Conservation (phyloP, 1,284 basidiomycete genomes). For the Pascua sp. region DNA sequence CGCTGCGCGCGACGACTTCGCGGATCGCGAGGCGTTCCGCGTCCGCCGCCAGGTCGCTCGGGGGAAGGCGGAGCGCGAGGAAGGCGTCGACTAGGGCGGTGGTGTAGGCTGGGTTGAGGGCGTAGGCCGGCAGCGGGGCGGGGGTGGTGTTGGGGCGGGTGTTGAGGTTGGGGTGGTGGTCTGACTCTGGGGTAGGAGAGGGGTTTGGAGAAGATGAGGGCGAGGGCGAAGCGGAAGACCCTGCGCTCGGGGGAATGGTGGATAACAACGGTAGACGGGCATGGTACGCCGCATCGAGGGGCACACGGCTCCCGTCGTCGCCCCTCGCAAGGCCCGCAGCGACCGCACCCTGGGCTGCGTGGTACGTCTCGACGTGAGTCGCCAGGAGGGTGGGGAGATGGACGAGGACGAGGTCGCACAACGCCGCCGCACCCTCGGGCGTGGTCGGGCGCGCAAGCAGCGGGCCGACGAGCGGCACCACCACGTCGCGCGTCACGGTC, state of each 20-base stretch:
- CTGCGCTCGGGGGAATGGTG: background rate
- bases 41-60: slow-evolving; percentile 38
- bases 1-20: slow-evolving; percentile 49
- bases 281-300: slow-evolving; percentile 27
- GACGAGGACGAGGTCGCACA: slow-evolving; percentile 27
- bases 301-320: no score
- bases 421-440: background rate
- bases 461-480: slow-evolving; percentile 22
- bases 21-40: slow-evolving; percentile 46
- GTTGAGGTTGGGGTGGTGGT: background rate
- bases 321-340: background rate
- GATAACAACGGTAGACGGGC: slow-evolving; percentile 30
- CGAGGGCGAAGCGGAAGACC: slow-evolving; percentile 4
- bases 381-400: slow-evolving; percentile 27
- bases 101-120: slow-evolving; percentile 42
- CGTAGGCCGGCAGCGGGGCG: slow-evolving; percentile 10
- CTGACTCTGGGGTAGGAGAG: background rate
- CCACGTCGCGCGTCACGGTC: slow-evolving; percentile 7
- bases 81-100: slow-evolving; percentile 44
- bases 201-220: background rate
- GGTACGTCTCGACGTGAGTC: slow-evolving; percentile 29
- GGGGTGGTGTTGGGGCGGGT: background rate
- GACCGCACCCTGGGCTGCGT: slow-evolving; percentile 17
- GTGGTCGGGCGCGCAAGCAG: slow-evolving; percentile 13
- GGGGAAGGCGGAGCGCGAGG: slow-evolving; percentile 40